Conservation (phyloP, 2,329 filamentous ascomycete genomes). For the Pseudopithomyces maydicus region DNA sequence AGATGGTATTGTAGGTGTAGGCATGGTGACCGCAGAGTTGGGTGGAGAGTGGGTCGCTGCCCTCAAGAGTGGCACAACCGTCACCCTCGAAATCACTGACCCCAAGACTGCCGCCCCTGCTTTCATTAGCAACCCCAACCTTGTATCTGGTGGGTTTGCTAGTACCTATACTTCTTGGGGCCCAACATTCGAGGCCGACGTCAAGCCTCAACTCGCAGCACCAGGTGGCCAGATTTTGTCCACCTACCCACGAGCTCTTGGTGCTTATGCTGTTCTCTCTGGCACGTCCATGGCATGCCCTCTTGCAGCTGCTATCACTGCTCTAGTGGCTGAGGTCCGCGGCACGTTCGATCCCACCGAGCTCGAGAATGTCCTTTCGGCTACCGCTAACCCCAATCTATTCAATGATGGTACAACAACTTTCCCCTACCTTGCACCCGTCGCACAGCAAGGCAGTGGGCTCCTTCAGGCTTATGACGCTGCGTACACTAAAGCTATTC, state of each 20-base stretch:
- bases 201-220: constrained; percentile 62
- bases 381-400: constrained; percentile 16
- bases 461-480: constrained; percentile 17
- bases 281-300: constrained; percentile 61
- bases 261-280: constrained; percentile 56
- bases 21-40: constrained; percentile 28
- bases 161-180: constrained; percentile 64
- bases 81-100: constrained; percentile 26
- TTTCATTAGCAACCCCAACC: constrained; percentile 15
- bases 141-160: constrained; percentile 54
- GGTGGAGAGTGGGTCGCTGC: constrained; percentile 7
- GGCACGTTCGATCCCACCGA: constrained; percentile 8
- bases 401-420: constrained; percentile 10
- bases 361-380: constrained; percentile 12
- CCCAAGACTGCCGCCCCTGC: constrained; percentile 13
- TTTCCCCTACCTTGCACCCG: constrained; percentile 13
- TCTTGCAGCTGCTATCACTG: constrained; percentile 18
- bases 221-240: constrained; percentile 64
- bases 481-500: constrained; percentile 10
- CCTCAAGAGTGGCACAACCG: constrained; percentile 9
- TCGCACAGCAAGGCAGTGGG: constrained; percentile 19
- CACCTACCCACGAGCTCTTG: constrained; percentile 55
- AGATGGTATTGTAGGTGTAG: constrained; percentile 10
- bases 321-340: constrained; percentile 15
- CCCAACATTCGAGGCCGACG: constrained; percentile 62